Percentiles rank a stretch among this genome's conserved stretches.
These are phyloP conservation scores for Trichoderma asperellum DNA, from an alignment of 2,329 filamentous ascomycete genomes.

Conservation along the genomic window DNA sequence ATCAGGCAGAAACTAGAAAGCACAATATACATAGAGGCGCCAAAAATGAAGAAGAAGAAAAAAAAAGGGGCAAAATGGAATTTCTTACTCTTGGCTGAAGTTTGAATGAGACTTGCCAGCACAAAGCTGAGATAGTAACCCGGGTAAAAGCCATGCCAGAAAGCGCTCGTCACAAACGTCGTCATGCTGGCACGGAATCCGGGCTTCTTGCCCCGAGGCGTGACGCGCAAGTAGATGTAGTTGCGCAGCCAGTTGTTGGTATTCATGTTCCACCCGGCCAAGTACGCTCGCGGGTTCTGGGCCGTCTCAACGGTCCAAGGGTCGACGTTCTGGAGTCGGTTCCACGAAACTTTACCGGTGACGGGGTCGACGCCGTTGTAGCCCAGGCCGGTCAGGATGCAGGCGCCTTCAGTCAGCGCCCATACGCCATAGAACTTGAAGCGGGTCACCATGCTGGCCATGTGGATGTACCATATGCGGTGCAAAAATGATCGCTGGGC, in stretches of 20 bases:
- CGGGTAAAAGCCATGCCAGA: constrained; percentile 98
- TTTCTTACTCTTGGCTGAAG: constrained; percentile 83
- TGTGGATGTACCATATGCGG: constrained; percentile 78
- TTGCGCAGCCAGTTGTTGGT: constrained; percentile 97
- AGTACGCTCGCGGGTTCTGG: constrained; percentile 89
- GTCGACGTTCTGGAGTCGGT: constrained; percentile 86
- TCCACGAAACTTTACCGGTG: constrained; percentile 84
- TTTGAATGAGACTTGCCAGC: constrained; percentile 88
- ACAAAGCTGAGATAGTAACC: constrained; percentile 94
- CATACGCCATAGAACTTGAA: constrained; percentile 98
- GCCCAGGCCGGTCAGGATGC: constrained; percentile 89
- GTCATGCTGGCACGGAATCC: constrained; percentile 93
- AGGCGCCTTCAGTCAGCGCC: constrained; percentile 89
- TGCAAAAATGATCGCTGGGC: constrained; percentile 69
- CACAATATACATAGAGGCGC: too few species aligned
- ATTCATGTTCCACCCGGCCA: constrained; percentile 97
- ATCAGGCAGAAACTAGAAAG: too few species aligned
- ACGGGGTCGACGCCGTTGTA: constrained; percentile 89
- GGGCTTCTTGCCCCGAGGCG: constrained; percentile 92
- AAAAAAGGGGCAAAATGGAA: not conserved
- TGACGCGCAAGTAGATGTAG: constrained; percentile 94
- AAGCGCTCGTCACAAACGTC: constrained; percentile 90
- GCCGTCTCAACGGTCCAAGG: constrained; percentile 84
- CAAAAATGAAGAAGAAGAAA: constrained; percentile 31
- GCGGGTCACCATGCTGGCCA: constrained; percentile 79